These are phyloP conservation scores for Cymbopogon citratus DNA, from an alignment of 176 grass and related monocot species.

Conservation along the genomic window DNA sequence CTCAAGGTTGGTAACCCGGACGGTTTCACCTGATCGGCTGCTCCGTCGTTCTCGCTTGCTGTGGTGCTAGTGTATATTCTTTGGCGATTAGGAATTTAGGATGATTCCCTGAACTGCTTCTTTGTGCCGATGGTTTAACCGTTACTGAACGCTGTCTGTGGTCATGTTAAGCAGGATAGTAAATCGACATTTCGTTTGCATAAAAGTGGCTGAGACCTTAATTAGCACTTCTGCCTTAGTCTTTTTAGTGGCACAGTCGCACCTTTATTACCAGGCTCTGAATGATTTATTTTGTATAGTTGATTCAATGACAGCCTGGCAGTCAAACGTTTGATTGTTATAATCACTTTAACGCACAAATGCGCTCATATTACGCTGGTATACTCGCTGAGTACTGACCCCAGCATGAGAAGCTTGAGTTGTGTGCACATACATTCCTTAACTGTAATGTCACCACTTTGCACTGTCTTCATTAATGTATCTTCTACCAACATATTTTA, in stretches of 20 bases:
- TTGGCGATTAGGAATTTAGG: background rate
- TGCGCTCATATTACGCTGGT: background rate
- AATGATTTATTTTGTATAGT: background rate
- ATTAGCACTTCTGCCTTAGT: background rate
- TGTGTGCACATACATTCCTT: background rate
- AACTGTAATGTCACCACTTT: background rate
- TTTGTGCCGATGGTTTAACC: background rate
- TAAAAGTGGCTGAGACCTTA: background rate
- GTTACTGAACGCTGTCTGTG: background rate
- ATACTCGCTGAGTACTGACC: too few species aligned
- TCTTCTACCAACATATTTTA: background rate
- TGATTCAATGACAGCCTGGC: background rate
- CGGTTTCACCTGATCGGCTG: background rate
- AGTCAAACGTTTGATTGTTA: background rate
- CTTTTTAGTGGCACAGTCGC: background rate
- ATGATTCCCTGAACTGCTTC: background rate
- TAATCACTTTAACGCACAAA: background rate
- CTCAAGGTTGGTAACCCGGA: conserved; percentile 50
- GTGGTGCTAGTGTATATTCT: too few species aligned
- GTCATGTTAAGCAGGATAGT: background rate
- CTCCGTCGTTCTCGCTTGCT: background rate
- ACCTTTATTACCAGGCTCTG: background rate
- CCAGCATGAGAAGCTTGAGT: background rate
- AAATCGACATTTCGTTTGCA: background rate
- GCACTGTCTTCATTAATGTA: background rate